A percentile compares a stretch with the other conserved stretches of the same genome.
These are phyloP conservation scores for Torulaspora gathmanii DNA, from an alignment of 805 yeast genomes.

Conservation along the genomic window DNA sequence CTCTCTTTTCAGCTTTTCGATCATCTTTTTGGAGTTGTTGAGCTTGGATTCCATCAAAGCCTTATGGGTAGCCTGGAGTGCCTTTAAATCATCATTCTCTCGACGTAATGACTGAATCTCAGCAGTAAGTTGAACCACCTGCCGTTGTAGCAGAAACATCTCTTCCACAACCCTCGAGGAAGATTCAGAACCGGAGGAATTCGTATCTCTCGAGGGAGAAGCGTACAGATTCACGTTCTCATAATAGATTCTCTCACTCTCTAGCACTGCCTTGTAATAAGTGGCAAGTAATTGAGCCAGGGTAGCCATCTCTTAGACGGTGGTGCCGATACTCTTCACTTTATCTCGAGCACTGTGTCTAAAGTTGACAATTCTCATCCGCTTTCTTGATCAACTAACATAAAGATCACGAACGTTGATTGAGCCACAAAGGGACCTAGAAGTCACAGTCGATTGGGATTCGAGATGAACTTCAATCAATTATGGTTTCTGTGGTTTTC, in stretches of 20 bases:
- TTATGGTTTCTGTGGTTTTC: not conserved
- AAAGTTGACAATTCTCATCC: not conserved
- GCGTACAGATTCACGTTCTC: conserved; percentile 7
- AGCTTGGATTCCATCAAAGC: conserved; percentile 37
- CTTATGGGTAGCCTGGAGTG: conserved; percentile 34
- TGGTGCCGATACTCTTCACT: not conserved
- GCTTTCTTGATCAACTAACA: not conserved
- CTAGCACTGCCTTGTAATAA: conserved; percentile 30
- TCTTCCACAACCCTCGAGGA: conserved; percentile 29
- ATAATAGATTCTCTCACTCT: conserved; percentile 27
- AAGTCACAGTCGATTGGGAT: not conserved
- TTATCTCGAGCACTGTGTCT: not conserved
- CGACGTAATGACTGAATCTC: conserved; percentile 32
- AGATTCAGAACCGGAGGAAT: conserved; percentile 3
- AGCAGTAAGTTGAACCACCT: conserved; percentile 33
- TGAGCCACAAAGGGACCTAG: not conserved
- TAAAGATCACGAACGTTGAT: not conserved
- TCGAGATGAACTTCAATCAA: conserved; percentile 2
- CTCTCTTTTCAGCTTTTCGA: conserved; percentile 27
- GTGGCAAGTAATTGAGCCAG: conserved; percentile 24
- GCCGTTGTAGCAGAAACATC: conserved; percentile 35
- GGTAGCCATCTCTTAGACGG: conserved; percentile 19
- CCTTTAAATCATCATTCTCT: conserved; percentile 32
- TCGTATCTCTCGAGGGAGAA: conserved; percentile 1
- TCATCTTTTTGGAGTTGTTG: conserved; percentile 34